Evolutionary conservation across 371 early-diverging fungal species (phyloP).

Genomic region (Basidiobolus meristosporus): DNA sequence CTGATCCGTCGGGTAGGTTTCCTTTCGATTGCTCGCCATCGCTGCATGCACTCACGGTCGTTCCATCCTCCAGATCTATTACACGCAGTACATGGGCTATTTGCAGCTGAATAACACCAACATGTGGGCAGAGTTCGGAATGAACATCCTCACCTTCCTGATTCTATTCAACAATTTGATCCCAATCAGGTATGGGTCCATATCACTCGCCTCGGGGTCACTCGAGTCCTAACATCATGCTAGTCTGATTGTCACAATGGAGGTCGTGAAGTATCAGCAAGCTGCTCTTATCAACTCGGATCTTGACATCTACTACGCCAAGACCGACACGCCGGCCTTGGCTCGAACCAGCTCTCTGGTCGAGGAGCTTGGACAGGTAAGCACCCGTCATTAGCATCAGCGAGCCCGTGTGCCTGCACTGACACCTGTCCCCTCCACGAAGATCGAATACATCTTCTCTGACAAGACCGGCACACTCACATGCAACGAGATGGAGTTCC

Average conservation of each 20-base stretch:
- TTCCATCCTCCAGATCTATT: slow-evolving; percentile 9
- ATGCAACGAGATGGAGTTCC: slow-evolving; percentile 91
- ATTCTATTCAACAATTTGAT: slow-evolving; percentile 82
- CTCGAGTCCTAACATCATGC: too few species aligned
- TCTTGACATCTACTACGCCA: slow-evolving; percentile 71
- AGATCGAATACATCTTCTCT: slow-evolving; percentile 65
- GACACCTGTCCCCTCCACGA: too few species aligned
- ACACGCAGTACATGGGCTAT: slow-evolving; percentile 14
- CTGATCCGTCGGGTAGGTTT: slow-evolving; percentile 15
- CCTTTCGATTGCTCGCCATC: too few species aligned
- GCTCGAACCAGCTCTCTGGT: slow-evolving; percentile 77
- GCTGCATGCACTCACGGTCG: neutral
- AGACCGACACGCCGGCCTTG: slow-evolving; percentile 63
- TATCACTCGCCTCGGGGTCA: neutral
- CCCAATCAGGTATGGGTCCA: slow-evolving; percentile 42
- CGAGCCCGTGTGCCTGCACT: too few species aligned
- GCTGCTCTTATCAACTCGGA: slow-evolving; percentile 62
- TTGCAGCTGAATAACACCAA: slow-evolving; percentile 7
- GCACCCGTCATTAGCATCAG: slow-evolving; percentile 7
- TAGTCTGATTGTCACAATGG: slow-evolving; percentile 82
- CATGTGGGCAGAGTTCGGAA: slow-evolving; percentile 27
- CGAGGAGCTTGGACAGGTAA: slow-evolving; percentile 79
- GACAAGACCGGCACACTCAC: slow-evolving; percentile 95
- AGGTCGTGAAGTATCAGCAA: slow-evolving; percentile 70
- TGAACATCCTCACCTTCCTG: slow-evolving; percentile 67